Conservation (phyloP, 768 basidiomycete species). For the Rubroboletus satanas region DNA sequence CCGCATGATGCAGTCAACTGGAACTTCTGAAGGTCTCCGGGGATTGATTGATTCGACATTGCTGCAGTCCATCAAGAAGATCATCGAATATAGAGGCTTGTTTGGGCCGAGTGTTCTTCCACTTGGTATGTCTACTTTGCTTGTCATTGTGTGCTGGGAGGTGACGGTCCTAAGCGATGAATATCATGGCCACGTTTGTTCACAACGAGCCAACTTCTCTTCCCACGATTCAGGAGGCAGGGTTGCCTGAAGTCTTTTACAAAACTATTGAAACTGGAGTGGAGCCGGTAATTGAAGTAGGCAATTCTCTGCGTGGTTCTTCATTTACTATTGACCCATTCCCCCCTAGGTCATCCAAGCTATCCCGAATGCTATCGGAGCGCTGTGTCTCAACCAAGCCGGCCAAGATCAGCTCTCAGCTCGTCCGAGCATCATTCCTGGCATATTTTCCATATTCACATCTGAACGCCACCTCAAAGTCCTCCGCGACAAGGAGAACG, state of each 20-base stretch:
- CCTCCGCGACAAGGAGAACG: slow-evolving; percentile 90
- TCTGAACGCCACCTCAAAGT: slow-evolving; percentile 80
- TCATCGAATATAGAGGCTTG: slow-evolving; percentile 74
- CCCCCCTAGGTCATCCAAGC: slow-evolving; percentile 75
- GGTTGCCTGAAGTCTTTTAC: slow-evolving; percentile 87
- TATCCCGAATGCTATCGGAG: slow-evolving; percentile 93
- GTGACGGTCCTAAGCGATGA: slow-evolving; percentile 54
- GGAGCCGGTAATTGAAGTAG: slow-evolving; percentile 84
- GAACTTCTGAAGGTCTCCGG: slow-evolving; percentile 89
- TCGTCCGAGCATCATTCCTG: slow-evolving; percentile 78
- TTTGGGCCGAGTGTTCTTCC: slow-evolving; percentile 88
- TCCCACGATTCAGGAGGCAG: slow-evolving; percentile 86
- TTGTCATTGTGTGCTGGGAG: not conserved
- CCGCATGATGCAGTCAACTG: slow-evolving; percentile 95
- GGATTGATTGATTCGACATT: slow-evolving; percentile 91
- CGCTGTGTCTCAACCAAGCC: slow-evolving; percentile 87
- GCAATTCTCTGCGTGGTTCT: slow-evolving; percentile 1
- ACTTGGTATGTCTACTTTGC: slow-evolving; percentile 52
- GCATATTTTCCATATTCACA: slow-evolving; percentile 82
- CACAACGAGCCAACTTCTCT: slow-evolving; percentile 98
- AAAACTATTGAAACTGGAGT: slow-evolving; percentile 77
- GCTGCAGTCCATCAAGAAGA: slow-evolving; percentile 79
- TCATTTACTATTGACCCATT: not conserved
- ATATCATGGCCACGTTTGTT: slow-evolving; percentile 93
- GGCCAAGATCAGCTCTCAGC: slow-evolving; percentile 79